Evolutionary conservation across 345 rosid genomes (phyloP), one percentile per base, ranked within the genome.

Genomic region (Euphorbia peplus): DNA sequence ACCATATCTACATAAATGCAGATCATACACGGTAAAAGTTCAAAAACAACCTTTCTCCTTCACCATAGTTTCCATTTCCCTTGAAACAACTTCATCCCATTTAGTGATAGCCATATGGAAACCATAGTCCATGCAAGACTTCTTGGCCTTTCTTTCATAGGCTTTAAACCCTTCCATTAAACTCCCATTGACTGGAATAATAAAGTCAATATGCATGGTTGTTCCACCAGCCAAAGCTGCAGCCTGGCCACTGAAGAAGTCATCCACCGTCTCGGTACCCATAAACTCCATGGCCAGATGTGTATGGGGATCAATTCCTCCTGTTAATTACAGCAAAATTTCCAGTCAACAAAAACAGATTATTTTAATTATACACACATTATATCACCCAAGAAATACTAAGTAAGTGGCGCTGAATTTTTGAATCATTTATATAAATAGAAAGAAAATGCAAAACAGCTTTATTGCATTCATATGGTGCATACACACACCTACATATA

Each of bases 191-290:
- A 90, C 84, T 16, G 99, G 99, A 64, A 88, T 83, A 73, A 86
- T 93, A 81, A 91, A 90, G 79, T 95, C 97, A 60, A 95, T 91
- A 73, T 91, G 97, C 99, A 90, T 95, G 24, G 96, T 95, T 61
- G 97, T 95, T 74, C 99, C 99, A 75, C 99, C 97, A 32, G 99
- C 96, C 83, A 91, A 82, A 25, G 99, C 99, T 63, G 99, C 99
- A 73, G 93, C 96, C 83, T 95, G 99, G 74, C 99, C 97, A 81
- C 90, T 90, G 86, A 85, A 89, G 83, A 87, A 95, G 80, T 95
- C 96, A 70, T 95, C 99, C 68, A 87, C 55, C 6, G 95, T 74
- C 82, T 84, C 86, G 1, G 87, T 82, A 62, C 84, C 92, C 98
- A 95, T 83, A 67, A 85, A 88, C 52, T 83, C 93, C 86, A 90